phyloP scores from a whole-genome alignment of 106 monocot genomes.

The Platanthera guangdongensis region DNA sequence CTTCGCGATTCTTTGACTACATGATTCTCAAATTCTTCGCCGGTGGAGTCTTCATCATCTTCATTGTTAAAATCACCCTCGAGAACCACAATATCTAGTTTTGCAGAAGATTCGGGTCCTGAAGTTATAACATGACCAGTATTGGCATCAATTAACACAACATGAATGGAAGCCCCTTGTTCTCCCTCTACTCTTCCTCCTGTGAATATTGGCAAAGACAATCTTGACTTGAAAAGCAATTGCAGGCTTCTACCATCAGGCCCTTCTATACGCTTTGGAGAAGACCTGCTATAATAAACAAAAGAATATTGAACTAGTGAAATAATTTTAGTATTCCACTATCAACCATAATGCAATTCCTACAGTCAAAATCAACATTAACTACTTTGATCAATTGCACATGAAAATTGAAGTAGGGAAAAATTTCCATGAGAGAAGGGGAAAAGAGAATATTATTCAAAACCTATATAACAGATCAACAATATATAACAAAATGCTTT shows the following conservation, averaged over 20 bases:
- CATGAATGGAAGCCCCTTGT: conserved; percentile 35
- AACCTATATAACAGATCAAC: too few relatives aligned
- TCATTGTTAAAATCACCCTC: conserved; percentile 50
- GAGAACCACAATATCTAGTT: conserved; percentile 34
- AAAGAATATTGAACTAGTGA: neutral
- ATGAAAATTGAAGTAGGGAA: neutral
- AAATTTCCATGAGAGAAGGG: too few relatives aligned
- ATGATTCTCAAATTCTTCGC: conserved; percentile 36
- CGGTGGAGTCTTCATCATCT: conserved; percentile 28
- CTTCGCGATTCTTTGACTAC: conserved; percentile 42
- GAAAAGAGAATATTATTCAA: too few relatives aligned
- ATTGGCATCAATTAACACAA: conserved; percentile 29
- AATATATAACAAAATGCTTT: neutral
- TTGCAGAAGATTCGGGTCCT: conserved; percentile 29
- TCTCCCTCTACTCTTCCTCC: conserved; percentile 43
- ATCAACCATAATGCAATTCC: too few relatives aligned
- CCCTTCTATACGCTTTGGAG: conserved; percentile 33
- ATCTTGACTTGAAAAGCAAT: conserved; percentile 28
- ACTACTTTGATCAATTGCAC: neutral
- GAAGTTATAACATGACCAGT: conserved; percentile 23
- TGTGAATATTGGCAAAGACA: conserved; percentile 31
- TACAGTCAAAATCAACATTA: too few relatives aligned
- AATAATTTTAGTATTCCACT: neutral
- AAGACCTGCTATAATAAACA: conserved; percentile 11
- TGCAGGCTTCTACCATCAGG: conserved; percentile 35